A percentile compares a stretch with the other conserved stretches of the same genome.
Evolutionary conservation across 2,329 filamentous ascomycete species (phyloP).

Genomic region (Leptographium galeiforme): DNA sequence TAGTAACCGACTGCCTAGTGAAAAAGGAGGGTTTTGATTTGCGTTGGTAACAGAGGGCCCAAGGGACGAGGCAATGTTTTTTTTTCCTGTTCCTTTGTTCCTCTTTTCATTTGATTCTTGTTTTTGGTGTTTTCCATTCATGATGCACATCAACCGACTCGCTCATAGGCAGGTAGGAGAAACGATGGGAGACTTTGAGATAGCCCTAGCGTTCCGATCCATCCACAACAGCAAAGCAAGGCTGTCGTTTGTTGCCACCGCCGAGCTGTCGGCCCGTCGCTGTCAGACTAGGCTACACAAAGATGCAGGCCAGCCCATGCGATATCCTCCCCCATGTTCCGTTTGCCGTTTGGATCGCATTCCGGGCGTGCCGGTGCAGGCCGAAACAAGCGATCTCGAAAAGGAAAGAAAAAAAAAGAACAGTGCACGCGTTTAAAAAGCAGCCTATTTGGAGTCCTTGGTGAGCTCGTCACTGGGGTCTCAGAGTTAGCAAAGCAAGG

Average conservation of each 20-base stretch:
- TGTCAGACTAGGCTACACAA: neutral
- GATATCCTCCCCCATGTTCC: neutral
- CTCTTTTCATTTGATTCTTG: too few species aligned
- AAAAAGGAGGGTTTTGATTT: neutral
- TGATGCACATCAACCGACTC: too few species aligned
- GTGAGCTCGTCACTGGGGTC: slow-evolving; percentile 58
- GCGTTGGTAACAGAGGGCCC: too few species aligned
- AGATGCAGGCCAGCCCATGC: neutral
- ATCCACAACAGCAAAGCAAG: neutral
- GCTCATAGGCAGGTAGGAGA: too few species aligned
- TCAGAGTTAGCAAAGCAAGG: neutral
- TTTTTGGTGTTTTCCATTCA: too few species aligned
- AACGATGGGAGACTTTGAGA: too few species aligned
- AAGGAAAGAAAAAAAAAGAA: neutral
- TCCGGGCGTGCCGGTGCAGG: neutral
- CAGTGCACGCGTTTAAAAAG: neutral
- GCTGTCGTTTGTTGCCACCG: neutral
- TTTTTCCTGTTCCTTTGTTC: neutral
- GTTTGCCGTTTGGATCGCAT: neutral
- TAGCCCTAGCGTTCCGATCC: too few species aligned
- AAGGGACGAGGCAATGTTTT: neutral
- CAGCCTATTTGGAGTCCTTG: slow-evolving; percentile 47
- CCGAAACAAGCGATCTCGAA: neutral
- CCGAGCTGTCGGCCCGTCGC: neutral
- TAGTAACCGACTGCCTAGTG: too few species aligned